These are phyloP conservation scores for Didymella sp. DNA, from an alignment of 2,329 filamentous ascomycete species.

Conservation along the genomic window DNA sequence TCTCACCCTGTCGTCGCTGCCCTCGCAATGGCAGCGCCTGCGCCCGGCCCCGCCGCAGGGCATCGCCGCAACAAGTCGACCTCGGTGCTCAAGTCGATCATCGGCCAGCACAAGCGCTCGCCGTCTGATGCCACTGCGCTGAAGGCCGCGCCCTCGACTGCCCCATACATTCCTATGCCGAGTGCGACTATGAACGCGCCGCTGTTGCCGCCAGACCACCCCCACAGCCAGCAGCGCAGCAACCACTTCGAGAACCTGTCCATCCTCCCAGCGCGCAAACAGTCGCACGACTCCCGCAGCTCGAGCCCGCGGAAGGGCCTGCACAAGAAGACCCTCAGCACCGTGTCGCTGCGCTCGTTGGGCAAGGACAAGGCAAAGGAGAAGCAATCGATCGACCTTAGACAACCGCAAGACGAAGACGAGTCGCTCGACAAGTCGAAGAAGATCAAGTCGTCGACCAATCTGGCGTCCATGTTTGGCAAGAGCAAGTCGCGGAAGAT, in stretches of 20 bases:
- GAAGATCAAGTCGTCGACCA: conserved; percentile 84
- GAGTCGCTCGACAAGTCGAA: conserved; percentile 55
- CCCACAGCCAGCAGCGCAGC: conserved; percentile 49
- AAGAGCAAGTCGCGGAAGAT: conserved; percentile 71
- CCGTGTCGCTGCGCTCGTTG: conserved; percentile 61
- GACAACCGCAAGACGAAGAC: conserved; percentile 37
- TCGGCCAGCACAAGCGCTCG: conserved; percentile 59
- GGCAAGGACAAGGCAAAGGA: conserved; percentile 52
- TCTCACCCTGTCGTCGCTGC: conserved; percentile 12
- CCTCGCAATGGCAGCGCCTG: conserved; percentile 34
- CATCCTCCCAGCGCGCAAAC: conserved; percentile 46
- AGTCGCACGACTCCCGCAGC: conserved; percentile 44
- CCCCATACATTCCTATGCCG: conserved; percentile 35
- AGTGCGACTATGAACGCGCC: conserved; percentile 40
- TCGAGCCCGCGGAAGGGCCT: conserved; percentile 47
- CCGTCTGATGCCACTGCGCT: conserved; percentile 51
- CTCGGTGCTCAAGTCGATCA: conserved; percentile 59
- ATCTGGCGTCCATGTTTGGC: conserved; percentile 77
- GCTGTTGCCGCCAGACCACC: conserved; percentile 60
- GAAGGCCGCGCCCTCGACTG: conserved; percentile 28
- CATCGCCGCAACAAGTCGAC: conserved; percentile 53
- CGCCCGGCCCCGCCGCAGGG: conserved; percentile 34
- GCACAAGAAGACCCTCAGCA: conserved; percentile 63
- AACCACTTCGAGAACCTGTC: conserved; percentile 39
- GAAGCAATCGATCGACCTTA: conserved; percentile 42